These are phyloP conservation scores for Scheffersomyces stambukii DNA, from an alignment of 1,139 yeast genomes.

Conservation along the genomic window DNA sequence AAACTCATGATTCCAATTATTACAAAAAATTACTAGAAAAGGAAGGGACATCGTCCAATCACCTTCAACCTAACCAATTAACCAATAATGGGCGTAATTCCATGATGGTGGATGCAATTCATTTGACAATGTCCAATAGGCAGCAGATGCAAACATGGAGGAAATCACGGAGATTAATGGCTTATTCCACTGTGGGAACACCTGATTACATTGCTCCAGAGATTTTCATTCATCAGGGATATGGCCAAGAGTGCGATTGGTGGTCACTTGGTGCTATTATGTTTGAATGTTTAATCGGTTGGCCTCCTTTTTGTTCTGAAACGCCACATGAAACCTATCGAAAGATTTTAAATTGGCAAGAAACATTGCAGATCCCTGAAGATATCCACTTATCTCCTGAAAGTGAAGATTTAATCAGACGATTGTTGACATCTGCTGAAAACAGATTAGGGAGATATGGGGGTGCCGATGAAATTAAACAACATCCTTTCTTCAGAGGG, in stretches of 20 bases:
- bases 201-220: constrained; percentile 99
- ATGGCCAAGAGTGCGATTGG: constrained; percentile 99
- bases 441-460: constrained; percentile 86
- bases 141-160: constrained; percentile 99
- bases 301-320: constrained; percentile 99
- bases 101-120: constrained; percentile 92
- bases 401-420: constrained; percentile 85
- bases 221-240: constrained; percentile 93
- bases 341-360: constrained; percentile 94
- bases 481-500: constrained; percentile 91
- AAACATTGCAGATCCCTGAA: constrained; percentile 88
- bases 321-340: constrained; percentile 98
- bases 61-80: constrained; percentile 21
- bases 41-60: constrained; percentile 29
- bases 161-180: constrained; percentile 93
- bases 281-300: constrained; percentile 97
- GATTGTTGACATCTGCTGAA: constrained; percentile 79
- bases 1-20: constrained; percentile 77
- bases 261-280: constrained; percentile 98
- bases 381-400: constrained; percentile 93
- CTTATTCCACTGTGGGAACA: constrained; percentile 97
- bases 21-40: constrained; percentile 69
- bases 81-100: constrained; percentile 52
- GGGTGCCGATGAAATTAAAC: constrained; percentile 90
- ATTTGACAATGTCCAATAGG: constrained; percentile 89